These are phyloP conservation scores for Rhodocollybia butyracea DNA, from an alignment of 768 basidiomycete species.

Conservation along the genomic window DNA sequence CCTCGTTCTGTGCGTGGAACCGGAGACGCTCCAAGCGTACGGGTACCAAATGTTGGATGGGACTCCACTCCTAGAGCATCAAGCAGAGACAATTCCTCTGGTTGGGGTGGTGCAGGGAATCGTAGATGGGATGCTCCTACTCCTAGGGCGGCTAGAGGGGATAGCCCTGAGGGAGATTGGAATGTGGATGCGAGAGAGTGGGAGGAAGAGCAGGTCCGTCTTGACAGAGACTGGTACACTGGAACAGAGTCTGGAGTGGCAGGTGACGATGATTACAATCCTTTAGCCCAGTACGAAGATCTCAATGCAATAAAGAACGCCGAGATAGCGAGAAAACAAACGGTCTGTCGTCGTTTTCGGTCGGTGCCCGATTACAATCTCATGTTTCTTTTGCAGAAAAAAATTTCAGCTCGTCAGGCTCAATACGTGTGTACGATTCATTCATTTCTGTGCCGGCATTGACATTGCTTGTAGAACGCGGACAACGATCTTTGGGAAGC, in stretches of 20 bases:
- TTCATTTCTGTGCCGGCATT: slow-evolving; percentile 5
- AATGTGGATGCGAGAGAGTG: slow-evolving; percentile 83
- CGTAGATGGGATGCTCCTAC: slow-evolving; percentile 83
- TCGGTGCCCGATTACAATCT: slow-evolving; percentile 14
- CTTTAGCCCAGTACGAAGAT: slow-evolving; percentile 91
- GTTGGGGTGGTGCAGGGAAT: slow-evolving; percentile 60
- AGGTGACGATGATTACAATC: slow-evolving; percentile 91
- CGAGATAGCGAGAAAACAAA: slow-evolving; percentile 74
- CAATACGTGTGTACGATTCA: slow-evolving; percentile 71
- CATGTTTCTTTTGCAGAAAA: slow-evolving; percentile 47
- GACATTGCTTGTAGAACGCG: slow-evolving; percentile 62
- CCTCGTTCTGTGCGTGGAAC: slow-evolving; percentile 55
- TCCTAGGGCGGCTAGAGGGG: slow-evolving; percentile 62
- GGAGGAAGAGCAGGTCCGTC: slow-evolving; percentile 92
- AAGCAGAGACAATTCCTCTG: slow-evolving; percentile 51
- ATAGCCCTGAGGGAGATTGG: slow-evolving; percentile 62
- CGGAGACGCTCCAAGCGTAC: slow-evolving; percentile 75
- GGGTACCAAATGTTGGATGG: slow-evolving; percentile 92
- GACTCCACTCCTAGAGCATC: slow-evolving; percentile 81
- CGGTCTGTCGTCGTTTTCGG: slow-evolving; percentile 38
- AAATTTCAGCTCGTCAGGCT: slow-evolving; percentile 90
- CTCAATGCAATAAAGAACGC: slow-evolving; percentile 63
- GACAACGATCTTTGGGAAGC: slow-evolving; percentile 99
- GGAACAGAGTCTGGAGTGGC: slow-evolving; percentile 87
- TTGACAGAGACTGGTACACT: slow-evolving; percentile 97